Evolutionary conservation across 2,329 filamentous ascomycete species (phyloP), one percentile per base, ranked within the genome.

Genomic region (Apiospora sp.): DNA sequence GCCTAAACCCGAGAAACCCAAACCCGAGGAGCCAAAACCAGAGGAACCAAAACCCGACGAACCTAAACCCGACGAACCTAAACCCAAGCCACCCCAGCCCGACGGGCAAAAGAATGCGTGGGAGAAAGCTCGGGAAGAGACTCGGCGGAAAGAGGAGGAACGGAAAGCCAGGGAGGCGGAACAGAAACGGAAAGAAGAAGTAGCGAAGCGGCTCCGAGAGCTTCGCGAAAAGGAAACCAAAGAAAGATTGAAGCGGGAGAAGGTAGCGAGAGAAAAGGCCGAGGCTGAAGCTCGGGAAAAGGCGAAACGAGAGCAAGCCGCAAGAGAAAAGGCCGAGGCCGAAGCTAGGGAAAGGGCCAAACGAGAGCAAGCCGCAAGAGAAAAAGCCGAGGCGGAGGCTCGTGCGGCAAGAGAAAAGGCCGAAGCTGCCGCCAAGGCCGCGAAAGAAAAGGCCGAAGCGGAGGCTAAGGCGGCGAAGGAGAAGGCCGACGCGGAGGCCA

Each of bases 81-180:
- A 77, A 30, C 27, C 27, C 27, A 30, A 30, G 27, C 73, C 71
- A 68, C 73, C 72, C 19, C 73, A 77, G 30, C 76, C 76, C 73
- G 82, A 83, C 67, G 76, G 82, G 34, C 81, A 84, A 0, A 88
- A 87, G 77, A 84, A 85, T 12, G 85, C 89, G 0, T 93, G 92
- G 92, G 91, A 93, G 76, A 92, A 90, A 79, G 92, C 91, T 4
- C 86, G 91, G 71, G 92, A 93, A 78, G 91, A 93, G 75, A 92
- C 88, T 27, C 85, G 88, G 61, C 88, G 85, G 72, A 87, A 87
- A 71, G 91, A 92, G 75, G 91, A 92, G 75, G 90, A 92, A 75
- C 89, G 90, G 14, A 91, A 87, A 77, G 84, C 84, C 2, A 87
- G 86, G 74, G 89, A 91, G 75, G 90, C 89, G 3, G 91, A 92